Evolutionary conservation across 169 alveolate genomes (phyloP), one percentile per base, ranked within the genome.

Genomic region (Theileria annulata): DNA sequence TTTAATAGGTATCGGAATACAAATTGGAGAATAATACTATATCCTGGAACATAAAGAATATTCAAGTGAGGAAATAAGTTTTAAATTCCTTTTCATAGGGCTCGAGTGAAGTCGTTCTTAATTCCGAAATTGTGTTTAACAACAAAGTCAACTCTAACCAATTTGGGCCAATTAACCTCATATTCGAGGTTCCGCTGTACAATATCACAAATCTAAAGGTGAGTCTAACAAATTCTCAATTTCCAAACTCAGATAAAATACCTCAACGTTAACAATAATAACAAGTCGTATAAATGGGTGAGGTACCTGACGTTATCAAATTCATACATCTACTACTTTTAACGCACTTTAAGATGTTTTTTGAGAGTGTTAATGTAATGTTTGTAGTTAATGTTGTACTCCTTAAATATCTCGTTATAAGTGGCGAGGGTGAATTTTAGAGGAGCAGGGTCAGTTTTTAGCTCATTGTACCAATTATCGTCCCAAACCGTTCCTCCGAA

Each of bases 151-250:
- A 72, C 19, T 9, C 19, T 31, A 60, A 75, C 10, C 79, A 80
- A 66, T 74, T 80, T 33, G 88, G 88, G 5, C 93, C 93, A 19
- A 80, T 88, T 28, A 85, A 85, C 42, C 27, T 88, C 25, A 66
- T 79, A 21, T 88, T 85, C 75, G 90, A 88, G 81, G 85, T 79
- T 19, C 92, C 93, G 28, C 80, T 80, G 90, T 88, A 59, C 28
- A 84, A 71, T 75, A 75, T 64, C 1, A 71, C 87, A 59, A 69
- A 79, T 19, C 81, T 79, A 5, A 75, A 64, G 73, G 73, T 64
- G 27, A 19, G 73, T 64, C 12, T 3, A 64, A 31, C 27, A 12
- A 42, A 17, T 42, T 8, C 2, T 42, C 13, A 42, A 42, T 42
- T 42, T 2, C 17, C 51, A 42, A 35, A 27, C 21, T 35, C 17